These are phyloP conservation scores for Pyrenochaeta sp. DNA, from an alignment of 2,329 filamentous ascomycete genomes.

Conservation along the genomic window DNA sequence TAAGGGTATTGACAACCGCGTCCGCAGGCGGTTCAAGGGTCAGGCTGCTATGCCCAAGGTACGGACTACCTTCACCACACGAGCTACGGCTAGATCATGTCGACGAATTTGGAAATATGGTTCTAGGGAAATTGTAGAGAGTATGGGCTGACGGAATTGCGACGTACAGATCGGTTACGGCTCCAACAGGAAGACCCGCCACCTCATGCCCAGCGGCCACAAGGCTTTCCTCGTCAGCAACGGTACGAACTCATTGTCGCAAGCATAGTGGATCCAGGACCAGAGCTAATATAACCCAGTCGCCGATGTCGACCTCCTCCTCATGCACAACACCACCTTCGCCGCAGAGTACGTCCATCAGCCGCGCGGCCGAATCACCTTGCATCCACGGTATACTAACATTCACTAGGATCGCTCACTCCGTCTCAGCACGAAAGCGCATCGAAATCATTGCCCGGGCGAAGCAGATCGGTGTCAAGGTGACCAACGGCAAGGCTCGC, in stretches of 20 bases:
- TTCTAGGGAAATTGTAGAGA: conserved; percentile 4
- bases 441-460: conserved; percentile 97
- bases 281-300: conserved; percentile 46
- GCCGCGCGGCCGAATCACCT: not conserved
- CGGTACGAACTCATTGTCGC: conserved; percentile 48
- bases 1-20: conserved; percentile 99
- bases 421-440: conserved; percentile 98
- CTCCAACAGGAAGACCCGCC: conserved; percentile 99
- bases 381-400: conserved; percentile 14
- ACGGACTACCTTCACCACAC: conserved; percentile 55
- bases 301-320: conserved; percentile 93
- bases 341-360: conserved; percentile 84
- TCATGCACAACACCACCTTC: conserved; percentile 99
- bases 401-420: conserved; percentile 83
- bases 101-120: not conserved
- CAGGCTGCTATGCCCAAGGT: conserved; percentile 98
- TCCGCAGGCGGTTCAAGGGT: conserved; percentile 96
- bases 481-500: conserved; percentile 99
- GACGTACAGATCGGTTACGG: conserved; percentile 88
- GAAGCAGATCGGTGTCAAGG: conserved; percentile 99
- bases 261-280: not conserved
- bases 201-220: conserved; percentile 99
- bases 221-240: conserved; percentile 99
- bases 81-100: not conserved
- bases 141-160: conserved; percentile 40